Evolutionary conservation across 2,329 filamentous ascomycete species (phyloP).

Genomic region (Sordariomycetes sp.): DNA sequence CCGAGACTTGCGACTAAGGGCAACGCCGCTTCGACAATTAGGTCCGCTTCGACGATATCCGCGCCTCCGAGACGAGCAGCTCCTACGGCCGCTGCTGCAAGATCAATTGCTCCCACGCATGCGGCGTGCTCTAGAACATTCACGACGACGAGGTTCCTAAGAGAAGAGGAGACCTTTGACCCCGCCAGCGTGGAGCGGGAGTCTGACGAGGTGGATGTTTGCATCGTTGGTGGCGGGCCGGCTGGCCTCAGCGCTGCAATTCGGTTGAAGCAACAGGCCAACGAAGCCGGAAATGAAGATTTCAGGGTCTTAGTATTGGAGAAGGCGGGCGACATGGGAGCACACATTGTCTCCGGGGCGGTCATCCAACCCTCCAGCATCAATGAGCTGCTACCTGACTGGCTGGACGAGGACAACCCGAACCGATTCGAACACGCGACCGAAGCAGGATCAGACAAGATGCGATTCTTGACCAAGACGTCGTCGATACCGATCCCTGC

Average conservation of each 20-base stretch:
- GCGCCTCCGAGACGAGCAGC: conserved; percentile 2
- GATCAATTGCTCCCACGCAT: conserved; percentile 7
- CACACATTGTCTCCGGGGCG: conserved; percentile 91
- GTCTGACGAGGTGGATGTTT: conserved; percentile 89
- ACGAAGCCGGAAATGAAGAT: conserved; percentile 88
- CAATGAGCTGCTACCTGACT: conserved; percentile 86
- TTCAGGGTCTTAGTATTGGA: conserved; percentile 89
- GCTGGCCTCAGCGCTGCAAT: conserved; percentile 90
- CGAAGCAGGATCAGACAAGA: conserved; percentile 72
- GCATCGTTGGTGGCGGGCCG: conserved; percentile 93
- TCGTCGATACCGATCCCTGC: conserved; percentile 71
- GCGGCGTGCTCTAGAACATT: conserved; percentile 19
- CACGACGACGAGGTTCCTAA: conserved; percentile 19
- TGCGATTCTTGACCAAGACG: conserved; percentile 88
- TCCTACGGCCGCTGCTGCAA: conserved; percentile 10
- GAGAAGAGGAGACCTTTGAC: conserved; percentile 50
- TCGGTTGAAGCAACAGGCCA: conserved; percentile 88
- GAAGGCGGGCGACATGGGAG: conserved; percentile 90
- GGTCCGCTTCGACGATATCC: conserved; percentile 18
- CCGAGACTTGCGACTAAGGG: background rate
- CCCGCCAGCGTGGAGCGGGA: conserved; percentile 69
- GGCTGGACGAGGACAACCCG: conserved; percentile 82
- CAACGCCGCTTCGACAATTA: conserved; percentile 5
- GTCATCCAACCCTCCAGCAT: conserved; percentile 86
- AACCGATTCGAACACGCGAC: conserved; percentile 82